Evolutionary conservation across 1,284 basidiomycete species (phyloP), one percentile per base, ranked within the genome.

Genomic region (Ustanciosporium gigantosporum): DNA sequence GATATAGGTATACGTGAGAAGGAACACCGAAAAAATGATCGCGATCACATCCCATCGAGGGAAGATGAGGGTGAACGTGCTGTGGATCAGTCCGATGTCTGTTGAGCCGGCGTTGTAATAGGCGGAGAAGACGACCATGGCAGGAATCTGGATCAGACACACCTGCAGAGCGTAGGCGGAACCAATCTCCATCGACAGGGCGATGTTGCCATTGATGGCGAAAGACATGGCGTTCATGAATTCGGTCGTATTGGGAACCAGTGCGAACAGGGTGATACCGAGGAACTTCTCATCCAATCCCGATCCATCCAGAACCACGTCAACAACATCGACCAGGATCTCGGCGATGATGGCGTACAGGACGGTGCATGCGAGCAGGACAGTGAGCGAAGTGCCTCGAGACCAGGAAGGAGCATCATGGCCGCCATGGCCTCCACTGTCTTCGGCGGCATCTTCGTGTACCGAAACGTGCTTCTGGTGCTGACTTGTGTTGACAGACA

Each of bases 161-260:
- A 98, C 95, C 80, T 99, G 95, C 5, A 98, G 83, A 4, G 94
- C 95, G 78, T 98, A 99, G 1, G 95, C 95, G 0, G 93, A 97
- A 14, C 95, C 95, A 66, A 99, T 99, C 80, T 99, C 95, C 91
- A 99, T 95, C 14, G 72, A 74, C 3, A 99, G 81, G 1, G 95
- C 91, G 66, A 99, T 98, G 78, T 98, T 98, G 14, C 90, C 94
- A 73, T 95, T 90, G 68, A 99, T 81, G 15, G 95, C 94, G 74
- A 99, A 99, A n/a, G 91, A 94, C 74, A 98, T 95, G 46, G 95
- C 95, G 77, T 98, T 98, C 94, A 98, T 97, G 78, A 99, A 98
- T 80, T 99, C 95, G 17, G 95, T 98, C 15, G 93, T 96, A 79
- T 98, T 98, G 9, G 95, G 95, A 0, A 98, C 93, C 25, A 99